Base-by-base conservation (phyloP, 106 monocot species). In the Dendrobium catenatum region DNA sequence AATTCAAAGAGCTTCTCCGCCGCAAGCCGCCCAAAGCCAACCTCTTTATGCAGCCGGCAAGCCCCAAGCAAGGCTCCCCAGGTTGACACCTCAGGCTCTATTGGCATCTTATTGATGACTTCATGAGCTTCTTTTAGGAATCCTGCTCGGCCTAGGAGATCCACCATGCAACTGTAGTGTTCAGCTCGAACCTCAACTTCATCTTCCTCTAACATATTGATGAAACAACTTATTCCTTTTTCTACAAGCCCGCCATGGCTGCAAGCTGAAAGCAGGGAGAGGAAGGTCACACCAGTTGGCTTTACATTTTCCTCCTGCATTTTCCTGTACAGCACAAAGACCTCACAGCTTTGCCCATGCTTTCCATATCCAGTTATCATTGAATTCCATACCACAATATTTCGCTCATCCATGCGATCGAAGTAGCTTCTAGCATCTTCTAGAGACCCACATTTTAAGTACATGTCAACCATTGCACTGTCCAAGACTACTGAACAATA, bases 121-220 rank as follows among this genome's bases (percentile, higher is more conserved):
- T 79, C 42, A 58, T 75, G 72, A 0, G 89, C 89, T 67, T 86
- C 81, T 47, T 81, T 72, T 37, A 86, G 42, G 33, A 73, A 49
- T 22, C 86, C 86, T 20, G 81, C 86, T 73, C 86, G 81, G 33
- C 84, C 83, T 37, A 89, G 79, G 81, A 89, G 68, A 83, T 89
- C 89, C 16, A 89, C 89, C 42, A 89, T 84, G 68, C 89, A 84
- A 18, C 79, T 81, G 73, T 86, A 86, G 42, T 86, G 89, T 56
- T 86, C 86, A 40, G 44, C 79, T 20, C 68, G 48, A 13, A 83
- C 83, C 44, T 19, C 73, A 43, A 88, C 77, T 9, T 77, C 80
- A 48, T 77, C 58, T 22, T 77, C 77, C 47, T 37, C 42, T 20
- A 48, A n/a, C 88, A 88, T 84, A 0, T 55, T 33, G 67, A 76